These are phyloP conservation scores for Fusarium nematophilum DNA, from an alignment of 2,329 filamentous ascomycete species.

Conservation along the genomic window DNA sequence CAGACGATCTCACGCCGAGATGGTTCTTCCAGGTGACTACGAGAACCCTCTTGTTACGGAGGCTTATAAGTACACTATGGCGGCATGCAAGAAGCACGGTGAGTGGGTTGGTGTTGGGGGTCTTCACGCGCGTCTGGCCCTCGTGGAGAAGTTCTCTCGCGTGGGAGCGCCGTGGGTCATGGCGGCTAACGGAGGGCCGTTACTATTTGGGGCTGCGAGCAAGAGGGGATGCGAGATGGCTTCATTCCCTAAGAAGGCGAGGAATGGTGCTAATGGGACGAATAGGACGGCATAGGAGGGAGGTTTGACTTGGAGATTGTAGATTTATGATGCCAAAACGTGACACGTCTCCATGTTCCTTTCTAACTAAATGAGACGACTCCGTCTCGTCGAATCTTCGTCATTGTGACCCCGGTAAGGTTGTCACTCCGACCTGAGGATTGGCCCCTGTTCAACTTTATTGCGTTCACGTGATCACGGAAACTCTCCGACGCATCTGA, in stretches of 20 bases:
- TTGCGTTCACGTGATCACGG: conserved; percentile 28
- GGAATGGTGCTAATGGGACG: not conserved
- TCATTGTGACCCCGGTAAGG: too few relatives aligned
- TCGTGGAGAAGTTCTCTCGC: conserved; percentile 51
- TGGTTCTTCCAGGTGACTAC: conserved; percentile 49
- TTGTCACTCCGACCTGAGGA: too few relatives aligned
- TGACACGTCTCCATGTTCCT: too few relatives aligned
- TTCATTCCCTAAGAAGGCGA: conserved; percentile 13
- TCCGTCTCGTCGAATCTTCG: too few relatives aligned
- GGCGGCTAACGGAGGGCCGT: conserved; percentile 45
- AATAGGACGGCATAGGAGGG: not conserved
- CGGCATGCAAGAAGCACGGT: conserved; percentile 51
- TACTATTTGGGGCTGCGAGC: conserved; percentile 40
- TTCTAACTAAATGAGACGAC: too few relatives aligned
- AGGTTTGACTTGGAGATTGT: too few relatives aligned
- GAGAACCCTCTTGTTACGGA: conserved; percentile 37
- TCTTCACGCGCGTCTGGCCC: conserved; percentile 53
- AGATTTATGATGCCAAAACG: too few relatives aligned
- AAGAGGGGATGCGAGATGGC: conserved; percentile 43
- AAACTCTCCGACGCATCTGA: not conserved
- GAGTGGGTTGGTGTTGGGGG: conserved; percentile 56
- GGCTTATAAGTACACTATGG: conserved; percentile 48
- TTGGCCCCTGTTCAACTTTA: too few relatives aligned
- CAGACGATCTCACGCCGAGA: conserved; percentile 57
- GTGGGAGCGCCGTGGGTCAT: conserved; percentile 47